phyloP scores from a whole-genome alignment of 179 eudicot genomes.

The Corrigiola litoralis region DNA sequence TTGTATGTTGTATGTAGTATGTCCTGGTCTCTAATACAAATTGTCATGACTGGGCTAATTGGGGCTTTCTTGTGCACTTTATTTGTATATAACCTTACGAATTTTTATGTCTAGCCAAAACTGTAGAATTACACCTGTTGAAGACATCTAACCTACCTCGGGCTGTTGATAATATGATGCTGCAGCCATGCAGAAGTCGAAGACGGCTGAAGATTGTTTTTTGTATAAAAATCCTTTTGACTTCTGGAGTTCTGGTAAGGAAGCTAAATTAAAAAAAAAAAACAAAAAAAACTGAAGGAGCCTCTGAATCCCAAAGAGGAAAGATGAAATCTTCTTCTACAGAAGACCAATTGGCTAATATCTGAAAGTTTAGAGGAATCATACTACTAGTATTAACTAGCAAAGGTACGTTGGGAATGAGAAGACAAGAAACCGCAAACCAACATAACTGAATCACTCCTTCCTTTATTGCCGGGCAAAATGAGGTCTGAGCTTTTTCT shows the following conservation, averaged over 20 bases:
- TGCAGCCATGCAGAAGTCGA: too few species aligned
- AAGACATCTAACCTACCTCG: too few species aligned
- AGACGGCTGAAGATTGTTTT: too few species aligned
- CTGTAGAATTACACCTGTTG: too few species aligned
- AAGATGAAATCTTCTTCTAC: neutral
- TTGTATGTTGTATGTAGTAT: conserved; percentile 19
- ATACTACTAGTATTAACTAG: neutral
- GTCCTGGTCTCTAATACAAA: conserved; percentile 23
- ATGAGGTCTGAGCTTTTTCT: conserved; percentile 1
- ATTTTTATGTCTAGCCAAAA: neutral
- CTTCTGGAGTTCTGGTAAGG: neutral
- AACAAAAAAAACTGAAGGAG: too few species aligned
- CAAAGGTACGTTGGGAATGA: conserved; percentile 15
- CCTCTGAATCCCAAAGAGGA: conserved; percentile 16
- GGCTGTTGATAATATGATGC: too few species aligned
- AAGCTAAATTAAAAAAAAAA: neutral
- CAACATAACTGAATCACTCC: neutral
- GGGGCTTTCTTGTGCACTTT: too few species aligned
- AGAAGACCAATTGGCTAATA: neutral
- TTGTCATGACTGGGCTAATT: conserved; percentile 10
- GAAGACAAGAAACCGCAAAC: conserved; percentile 7
- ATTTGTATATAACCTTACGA: too few species aligned
- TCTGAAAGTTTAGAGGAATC: neutral
- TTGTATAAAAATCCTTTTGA: neutral
- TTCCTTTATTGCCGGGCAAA: conserved; percentile 6